Conservation (phyloP, 768 basidiomycete genomes). For the Lyophyllum shimeji region DNA sequence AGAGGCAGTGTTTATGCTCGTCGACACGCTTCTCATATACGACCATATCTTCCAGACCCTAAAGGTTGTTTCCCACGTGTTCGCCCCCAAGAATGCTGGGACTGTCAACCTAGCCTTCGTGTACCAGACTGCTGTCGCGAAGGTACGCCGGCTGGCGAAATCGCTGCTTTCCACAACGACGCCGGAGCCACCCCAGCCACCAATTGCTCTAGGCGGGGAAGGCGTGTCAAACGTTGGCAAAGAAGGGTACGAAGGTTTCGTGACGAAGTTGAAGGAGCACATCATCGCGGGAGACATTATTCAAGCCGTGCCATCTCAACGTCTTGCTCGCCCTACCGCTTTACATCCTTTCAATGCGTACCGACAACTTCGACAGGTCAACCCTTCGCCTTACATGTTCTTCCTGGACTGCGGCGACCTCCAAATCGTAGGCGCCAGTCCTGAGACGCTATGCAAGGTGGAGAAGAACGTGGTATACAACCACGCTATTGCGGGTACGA, state of each 20-base stretch:
- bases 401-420: slow-evolving; percentile 92
- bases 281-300: slow-evolving; percentile 98
- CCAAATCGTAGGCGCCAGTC: slow-evolving; percentile 97
- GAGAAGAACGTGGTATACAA: slow-evolving; percentile 91
- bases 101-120: slow-evolving; percentile 73
- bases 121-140: slow-evolving; percentile 85
- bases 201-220: slow-evolving; percentile 63
- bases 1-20: slow-evolving; percentile 95
- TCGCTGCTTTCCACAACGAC: slow-evolving; percentile 50
- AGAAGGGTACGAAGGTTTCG: slow-evolving; percentile 87
- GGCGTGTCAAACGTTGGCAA: slow-evolving; percentile 91
- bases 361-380: slow-evolving; percentile 88
- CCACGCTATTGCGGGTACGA: slow-evolving; percentile 97
- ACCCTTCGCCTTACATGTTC: slow-evolving; percentile 99
- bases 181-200: slow-evolving; percentile 67
- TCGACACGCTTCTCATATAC: slow-evolving; percentile 93
- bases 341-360: slow-evolving; percentile 98
- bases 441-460: slow-evolving; percentile 96
- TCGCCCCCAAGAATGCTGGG: slow-evolving; percentile 70
- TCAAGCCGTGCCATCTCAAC: slow-evolving; percentile 96
- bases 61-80: slow-evolving; percentile 96
- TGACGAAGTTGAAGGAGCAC: slow-evolving; percentile 89
- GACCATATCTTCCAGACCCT: slow-evolving; percentile 95
- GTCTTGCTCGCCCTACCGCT: slow-evolving; percentile 78
- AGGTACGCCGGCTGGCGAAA: slow-evolving; percentile 81